Conservation (phyloP, 2,329 filamentous ascomycete species). For the Epichloe typhina region DNA sequence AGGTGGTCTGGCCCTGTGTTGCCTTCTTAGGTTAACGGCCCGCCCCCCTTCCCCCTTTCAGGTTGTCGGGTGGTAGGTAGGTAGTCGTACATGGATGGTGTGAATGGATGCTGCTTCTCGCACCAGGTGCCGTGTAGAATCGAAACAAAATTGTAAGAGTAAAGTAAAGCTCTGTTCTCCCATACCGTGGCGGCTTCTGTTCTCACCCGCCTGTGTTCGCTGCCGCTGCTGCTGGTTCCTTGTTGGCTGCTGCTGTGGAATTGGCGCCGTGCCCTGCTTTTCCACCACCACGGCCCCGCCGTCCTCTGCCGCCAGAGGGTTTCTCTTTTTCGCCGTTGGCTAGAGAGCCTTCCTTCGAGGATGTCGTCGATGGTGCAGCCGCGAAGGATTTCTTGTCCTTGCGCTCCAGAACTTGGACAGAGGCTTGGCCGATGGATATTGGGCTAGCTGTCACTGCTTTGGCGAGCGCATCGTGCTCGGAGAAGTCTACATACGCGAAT, state of each 20-base stretch:
- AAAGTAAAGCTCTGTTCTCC: background rate
- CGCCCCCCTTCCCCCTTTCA: too few species aligned
- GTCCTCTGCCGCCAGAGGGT: constrained; percentile 15
- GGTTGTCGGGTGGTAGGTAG: too few species aligned
- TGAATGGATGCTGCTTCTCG: background rate
- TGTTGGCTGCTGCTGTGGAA: constrained; percentile 1
- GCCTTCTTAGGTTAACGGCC: background rate
- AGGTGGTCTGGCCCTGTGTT: background rate
- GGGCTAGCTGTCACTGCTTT: constrained; percentile 75
- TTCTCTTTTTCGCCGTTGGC: constrained; percentile 13
- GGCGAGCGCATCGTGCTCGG: constrained; percentile 54
- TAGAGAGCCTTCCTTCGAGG: constrained; percentile 2
- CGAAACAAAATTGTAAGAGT: background rate
- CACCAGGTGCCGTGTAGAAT: constrained; percentile 2
- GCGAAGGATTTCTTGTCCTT: constrained; percentile 43
- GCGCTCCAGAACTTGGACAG: constrained; percentile 75
- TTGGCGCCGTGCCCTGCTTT: constrained; percentile 7
- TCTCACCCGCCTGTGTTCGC: constrained; percentile 8
- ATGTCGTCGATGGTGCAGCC: constrained; percentile 7
- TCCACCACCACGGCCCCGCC: constrained; percentile 19
- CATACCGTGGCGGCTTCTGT: background rate
- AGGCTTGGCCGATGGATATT: constrained; percentile 68
- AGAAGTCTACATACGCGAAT: constrained; percentile 87
- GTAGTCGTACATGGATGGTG: background rate
- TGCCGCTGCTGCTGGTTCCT: background rate